Evolutionary conservation across 2,329 filamentous ascomycete species (phyloP), one percentile per base, ranked within the genome.

Genomic region (Hypoxylon sp.): DNA sequence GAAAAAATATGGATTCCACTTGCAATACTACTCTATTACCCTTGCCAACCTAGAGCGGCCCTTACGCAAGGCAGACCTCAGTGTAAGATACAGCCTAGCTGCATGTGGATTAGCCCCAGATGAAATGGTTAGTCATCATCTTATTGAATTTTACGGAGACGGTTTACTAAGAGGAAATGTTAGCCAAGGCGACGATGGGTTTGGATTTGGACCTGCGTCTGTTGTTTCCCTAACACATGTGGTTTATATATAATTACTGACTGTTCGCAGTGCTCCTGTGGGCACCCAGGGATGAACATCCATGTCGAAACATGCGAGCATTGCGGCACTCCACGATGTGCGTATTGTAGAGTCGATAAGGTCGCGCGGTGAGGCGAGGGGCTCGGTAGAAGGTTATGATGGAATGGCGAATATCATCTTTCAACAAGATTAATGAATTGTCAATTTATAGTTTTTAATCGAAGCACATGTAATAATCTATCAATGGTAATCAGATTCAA

Each of bases 131-230:
- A 63, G 60, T 58, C 19, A 23, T n/a, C n/a, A n/a, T n/a, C n/a
- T n/a, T n/a, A n/a, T 55, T 23, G 25, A 7, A 10, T 28, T n/a
- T 2, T 21, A 30, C 9, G 2, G 1, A 34, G 6, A 28, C n/a
- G 3, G 17, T 5, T 0, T 50, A 30, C 61, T 64, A 32, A 60
- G 30, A 48, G 5, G 10, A 32, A 30, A 7, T 43, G 1, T 2
- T 50, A 66, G 63, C 58, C 63, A 34, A 62, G 63, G 30, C 52
- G 17, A 30, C 52, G 63, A 13, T 66, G 32, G 36, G 32, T 55
- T 2, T 66, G 63, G 63, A 53, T 66, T 3, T 66, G 63, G 63
- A 66, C n/a, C 10, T 66, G 63, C 5, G 63, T 66, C 6, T n/a
- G 63, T 58, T 10, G 7, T n/a, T 17, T 17, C 23, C n/a, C 3